Percentiles rank a stretch among this genome's conserved stretches.
phyloP scores from a whole-genome alignment of 441 rosid genomes.

The Brassica balearica region DNA sequence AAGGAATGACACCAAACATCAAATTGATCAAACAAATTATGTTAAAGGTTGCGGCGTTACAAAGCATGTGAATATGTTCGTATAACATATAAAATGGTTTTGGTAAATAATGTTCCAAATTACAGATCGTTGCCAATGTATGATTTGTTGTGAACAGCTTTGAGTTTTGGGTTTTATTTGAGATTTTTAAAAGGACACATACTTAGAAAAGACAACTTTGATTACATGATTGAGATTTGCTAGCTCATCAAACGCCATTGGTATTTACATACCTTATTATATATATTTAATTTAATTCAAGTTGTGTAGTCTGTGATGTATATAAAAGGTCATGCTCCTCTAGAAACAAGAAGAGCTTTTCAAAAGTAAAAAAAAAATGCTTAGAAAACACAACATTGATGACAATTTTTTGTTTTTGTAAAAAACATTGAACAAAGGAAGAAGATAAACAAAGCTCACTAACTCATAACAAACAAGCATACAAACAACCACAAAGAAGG shows the following conservation, averaged over 20 bases:
- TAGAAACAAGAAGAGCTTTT: background rate
- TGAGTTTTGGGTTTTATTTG: constrained; percentile 38
- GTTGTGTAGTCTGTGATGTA: constrained; percentile 24
- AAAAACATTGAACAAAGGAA: background rate
- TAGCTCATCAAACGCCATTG: constrained; percentile 29
- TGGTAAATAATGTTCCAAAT: constrained; percentile 29
- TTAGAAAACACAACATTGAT: background rate
- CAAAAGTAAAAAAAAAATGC: background rate
- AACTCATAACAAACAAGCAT: background rate
- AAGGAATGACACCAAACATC: background rate
- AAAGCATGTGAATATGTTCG: constrained; percentile 38
- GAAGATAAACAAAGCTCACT: background rate
- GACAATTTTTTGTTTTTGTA: background rate
- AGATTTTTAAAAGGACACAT: background rate
- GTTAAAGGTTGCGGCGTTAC: constrained; percentile 35
- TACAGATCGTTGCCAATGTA: constrained; percentile 20
- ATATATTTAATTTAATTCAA: too few relatives aligned
- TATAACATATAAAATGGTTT: constrained; percentile 23
- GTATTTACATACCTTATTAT: background rate
- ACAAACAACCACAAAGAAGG: too few relatives aligned
- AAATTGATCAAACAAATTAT: background rate
- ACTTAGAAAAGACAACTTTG: constrained; percentile 15
- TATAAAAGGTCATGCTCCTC: constrained; percentile 35
- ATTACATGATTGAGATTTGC: constrained; percentile 43
- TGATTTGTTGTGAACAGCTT: constrained; percentile 32